Evolutionary conservation across 305 asterid genomes (phyloP).

Genomic region (Fraxinus sp.): DNA sequence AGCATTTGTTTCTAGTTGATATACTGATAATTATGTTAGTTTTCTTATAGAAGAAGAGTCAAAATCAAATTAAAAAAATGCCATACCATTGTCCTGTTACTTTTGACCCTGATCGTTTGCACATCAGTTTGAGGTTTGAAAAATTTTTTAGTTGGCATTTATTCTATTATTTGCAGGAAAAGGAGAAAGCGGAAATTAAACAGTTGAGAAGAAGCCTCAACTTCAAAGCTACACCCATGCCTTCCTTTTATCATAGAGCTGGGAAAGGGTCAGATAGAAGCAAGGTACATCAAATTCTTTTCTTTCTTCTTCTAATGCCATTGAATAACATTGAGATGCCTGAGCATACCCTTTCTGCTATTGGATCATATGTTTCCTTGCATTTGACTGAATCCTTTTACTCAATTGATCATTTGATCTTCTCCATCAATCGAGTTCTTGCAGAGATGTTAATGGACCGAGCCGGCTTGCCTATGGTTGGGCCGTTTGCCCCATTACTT

Average conservation of each 20-base stretch:
- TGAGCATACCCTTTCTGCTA: background rate
- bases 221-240: conserved; percentile 53
- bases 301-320: background rate
- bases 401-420: background rate
- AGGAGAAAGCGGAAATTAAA: conserved; percentile 37
- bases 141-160: background rate
- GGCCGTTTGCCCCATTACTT: background rate
- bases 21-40: background rate
- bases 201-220: conserved; percentile 41
- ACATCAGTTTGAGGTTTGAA: background rate
- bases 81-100: background rate
- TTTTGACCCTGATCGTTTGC: background rate
- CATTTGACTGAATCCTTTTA: background rate
- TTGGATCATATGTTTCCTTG: background rate
- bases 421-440: background rate
- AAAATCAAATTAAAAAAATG: background rate
- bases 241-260: conserved; percentile 43
- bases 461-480: background rate
- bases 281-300: conserved; percentile 40
- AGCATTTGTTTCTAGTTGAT: background rate
- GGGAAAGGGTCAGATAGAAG: conserved; percentile 32
- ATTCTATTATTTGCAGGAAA: conserved; percentile 31
- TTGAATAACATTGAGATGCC: background rate
- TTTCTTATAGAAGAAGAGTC: background rate
- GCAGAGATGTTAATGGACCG: background rate